phyloP scores from a whole-genome alignment of 495 filamentous ascomycete genomes.

The Gamarada debralockiae region DNA sequence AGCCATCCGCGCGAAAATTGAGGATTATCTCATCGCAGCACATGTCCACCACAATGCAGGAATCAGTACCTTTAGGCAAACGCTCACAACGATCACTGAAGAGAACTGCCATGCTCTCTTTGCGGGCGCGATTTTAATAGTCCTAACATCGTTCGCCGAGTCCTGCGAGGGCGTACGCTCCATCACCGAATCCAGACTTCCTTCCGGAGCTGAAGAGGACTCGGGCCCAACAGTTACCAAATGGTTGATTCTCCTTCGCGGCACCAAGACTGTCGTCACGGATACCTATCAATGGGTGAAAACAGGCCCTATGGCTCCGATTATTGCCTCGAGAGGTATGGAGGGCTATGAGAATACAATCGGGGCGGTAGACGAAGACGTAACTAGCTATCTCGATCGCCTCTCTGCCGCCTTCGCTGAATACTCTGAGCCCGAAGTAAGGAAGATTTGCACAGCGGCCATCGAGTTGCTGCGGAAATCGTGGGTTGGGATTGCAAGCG shows the following conservation, averaged over 20 bases:
- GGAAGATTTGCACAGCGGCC: not conserved
- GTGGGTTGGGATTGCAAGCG: not conserved
- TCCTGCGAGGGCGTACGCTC: not conserved
- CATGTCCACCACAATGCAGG: not conserved
- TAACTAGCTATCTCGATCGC: not conserved
- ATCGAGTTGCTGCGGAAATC: not conserved
- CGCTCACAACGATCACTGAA: not conserved
- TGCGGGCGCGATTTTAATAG: not conserved
- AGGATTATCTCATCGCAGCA: not conserved
- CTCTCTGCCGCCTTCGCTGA: not conserved
- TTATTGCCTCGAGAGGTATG: not conserved
- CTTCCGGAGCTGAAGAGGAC: too few species aligned
- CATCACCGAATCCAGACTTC: not conserved
- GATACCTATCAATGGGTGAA: not conserved
- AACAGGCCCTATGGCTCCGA: not conserved
- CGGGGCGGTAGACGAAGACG: not conserved
- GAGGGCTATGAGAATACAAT: not conserved
- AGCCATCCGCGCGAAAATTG: not conserved
- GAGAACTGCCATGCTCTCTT: conserved; percentile 3
- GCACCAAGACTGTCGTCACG: not conserved
- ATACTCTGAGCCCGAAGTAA: not conserved
- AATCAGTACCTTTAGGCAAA: not conserved
- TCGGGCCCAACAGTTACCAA: not conserved
- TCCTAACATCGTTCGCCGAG: not conserved
- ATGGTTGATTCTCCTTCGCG: not conserved